Percentiles rank a stretch among this genome's conserved stretches.
Conservation (phyloP, 202 grass and related monocot genomes). For the Thinopyrum obtusiflorum region DNA sequence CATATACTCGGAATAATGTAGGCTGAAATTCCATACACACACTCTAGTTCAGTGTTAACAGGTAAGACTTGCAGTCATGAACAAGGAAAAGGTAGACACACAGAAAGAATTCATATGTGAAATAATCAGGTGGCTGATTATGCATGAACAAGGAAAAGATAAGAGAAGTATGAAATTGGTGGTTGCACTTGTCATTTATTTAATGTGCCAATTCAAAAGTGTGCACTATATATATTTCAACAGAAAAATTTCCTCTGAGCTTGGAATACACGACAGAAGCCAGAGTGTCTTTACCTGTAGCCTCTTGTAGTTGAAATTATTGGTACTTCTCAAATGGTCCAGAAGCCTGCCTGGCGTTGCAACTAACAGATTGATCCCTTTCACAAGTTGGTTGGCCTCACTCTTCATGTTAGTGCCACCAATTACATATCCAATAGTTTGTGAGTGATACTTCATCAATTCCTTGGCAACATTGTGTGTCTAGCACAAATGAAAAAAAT, state of each 20-base stretch:
- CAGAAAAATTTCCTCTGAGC: not conserved
- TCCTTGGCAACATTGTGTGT: slow-evolving; percentile 88
- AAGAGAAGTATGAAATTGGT: not conserved
- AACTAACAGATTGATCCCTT: slow-evolving; percentile 80
- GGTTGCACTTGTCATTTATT: not conserved
- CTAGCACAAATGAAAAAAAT: slow-evolving; percentile 18
- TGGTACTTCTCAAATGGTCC: slow-evolving; percentile 82
- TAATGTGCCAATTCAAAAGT: not conserved
- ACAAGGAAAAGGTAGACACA: no score
- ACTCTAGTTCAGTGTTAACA: no score
- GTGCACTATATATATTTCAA: not conserved
- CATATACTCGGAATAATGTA: no score
- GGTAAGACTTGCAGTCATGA: no score
- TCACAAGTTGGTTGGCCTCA: slow-evolving; percentile 71
- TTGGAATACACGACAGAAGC: not conserved
- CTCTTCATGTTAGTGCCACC: slow-evolving; percentile 69
- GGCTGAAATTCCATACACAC: no score
- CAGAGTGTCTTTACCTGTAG: slow-evolving; percentile 33
- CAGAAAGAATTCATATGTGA: no score
- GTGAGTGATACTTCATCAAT: slow-evolving; percentile 83
- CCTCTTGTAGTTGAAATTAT: slow-evolving; percentile 73
- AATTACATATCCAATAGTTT: slow-evolving; percentile 82
- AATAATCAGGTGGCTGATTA: no score
- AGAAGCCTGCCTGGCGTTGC: slow-evolving; percentile 85
- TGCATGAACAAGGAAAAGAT: no score